Percentiles rank a stretch among this genome's conserved stretches.
Conservation (phyloP, 139 green algal species). For the Zygnema cylindricum region DNA sequence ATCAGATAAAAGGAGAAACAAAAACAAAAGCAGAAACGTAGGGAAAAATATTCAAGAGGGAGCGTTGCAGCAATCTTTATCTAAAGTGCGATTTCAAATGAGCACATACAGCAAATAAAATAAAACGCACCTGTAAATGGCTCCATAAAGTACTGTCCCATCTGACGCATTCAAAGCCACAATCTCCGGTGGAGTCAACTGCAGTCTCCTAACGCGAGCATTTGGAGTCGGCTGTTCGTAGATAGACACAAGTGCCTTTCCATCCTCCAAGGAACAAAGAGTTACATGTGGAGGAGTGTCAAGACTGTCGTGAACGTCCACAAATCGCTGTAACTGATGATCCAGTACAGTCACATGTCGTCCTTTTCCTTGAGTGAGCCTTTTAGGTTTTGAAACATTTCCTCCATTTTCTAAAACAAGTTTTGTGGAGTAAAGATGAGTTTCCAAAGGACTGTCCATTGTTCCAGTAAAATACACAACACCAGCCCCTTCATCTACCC, state of each 20-base stretch:
- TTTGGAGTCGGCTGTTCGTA: slow-evolving; percentile 47
- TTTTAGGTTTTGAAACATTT: background rate
- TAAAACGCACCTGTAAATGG: slow-evolving; percentile 43
- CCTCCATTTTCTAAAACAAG: slow-evolving; percentile 15
- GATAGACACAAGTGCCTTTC: slow-evolving; percentile 35
- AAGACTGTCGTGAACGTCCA: slow-evolving; percentile 60
- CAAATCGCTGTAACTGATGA: slow-evolving; percentile 56
- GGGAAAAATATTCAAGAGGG: background rate
- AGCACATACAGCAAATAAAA: no score
- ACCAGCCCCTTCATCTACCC: slow-evolving; percentile 59
- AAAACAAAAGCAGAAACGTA: background rate
- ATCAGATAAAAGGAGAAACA: background rate
- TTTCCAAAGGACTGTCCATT: slow-evolving; percentile 55
- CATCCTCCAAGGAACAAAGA: slow-evolving; percentile 56
- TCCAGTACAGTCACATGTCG: slow-evolving; percentile 64
- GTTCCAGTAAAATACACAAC: slow-evolving; percentile 66
- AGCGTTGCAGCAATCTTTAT: background rate
- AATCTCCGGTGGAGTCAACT: slow-evolving; percentile 45
- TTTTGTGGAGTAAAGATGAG: slow-evolving; percentile 61
- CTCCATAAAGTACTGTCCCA: slow-evolving; percentile 13
- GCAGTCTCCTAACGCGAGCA: slow-evolving; percentile 39
- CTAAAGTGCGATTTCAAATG: no score
- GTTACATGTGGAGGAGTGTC: slow-evolving; percentile 44
- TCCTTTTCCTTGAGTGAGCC: slow-evolving; percentile 51
- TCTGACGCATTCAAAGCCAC: slow-evolving; percentile 7